Evolutionary conservation across 192 early-diverging fungal species (phyloP), one percentile per base, ranked within the genome.

Genomic region (Backusella morwellensis): DNA sequence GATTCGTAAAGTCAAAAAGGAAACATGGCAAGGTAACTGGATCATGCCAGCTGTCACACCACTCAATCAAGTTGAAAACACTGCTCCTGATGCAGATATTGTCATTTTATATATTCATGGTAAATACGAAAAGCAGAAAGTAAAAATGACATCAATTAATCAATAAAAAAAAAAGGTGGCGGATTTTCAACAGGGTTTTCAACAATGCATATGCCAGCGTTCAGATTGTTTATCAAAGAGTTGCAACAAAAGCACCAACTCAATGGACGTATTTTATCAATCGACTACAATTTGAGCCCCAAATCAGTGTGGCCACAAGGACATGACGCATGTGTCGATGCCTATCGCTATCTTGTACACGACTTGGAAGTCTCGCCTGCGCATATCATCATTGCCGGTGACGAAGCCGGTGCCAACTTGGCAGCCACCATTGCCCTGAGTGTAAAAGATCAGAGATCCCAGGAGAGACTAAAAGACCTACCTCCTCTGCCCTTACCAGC

Each of bases 351-450:
- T 26, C 36, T 77, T 7, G 17, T 77, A 0, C 40, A 77, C 8
- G 54, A 63, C 0, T 19, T 77, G 12, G 36, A 40, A 23, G 63
- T 77, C 6, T 9, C 34, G 29, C 41, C 76, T 2, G 35, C 26
- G 0, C 71, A 50, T 32, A n/a, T 72, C 1, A 14, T 72, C 3
- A 26, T 66, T 63, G 56, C 21, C 1, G 76, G 76, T 6, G 76
- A 77, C 29, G 63, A 40, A 3, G 69, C 68, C n/a, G 76, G 76
- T n/a, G 76, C 70, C 15, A 77, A 77, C 50, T n/a, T 71, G 17
- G 70, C 42, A 11, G 54, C 68, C 3, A 29, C 38, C 12, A 12
- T 35, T 0, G 21, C 63, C 14, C 36, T 66, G 14, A 21, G n/a
- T 4, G 17, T 75, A 42, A 38, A 44, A 35, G 23, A 75, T 5